Percentiles rank a stretch among this genome's conserved stretches.
These are phyloP conservation scores for Amanita muscaria DNA, from an alignment of 768 basidiomycete genomes.

Conservation along the genomic window DNA sequence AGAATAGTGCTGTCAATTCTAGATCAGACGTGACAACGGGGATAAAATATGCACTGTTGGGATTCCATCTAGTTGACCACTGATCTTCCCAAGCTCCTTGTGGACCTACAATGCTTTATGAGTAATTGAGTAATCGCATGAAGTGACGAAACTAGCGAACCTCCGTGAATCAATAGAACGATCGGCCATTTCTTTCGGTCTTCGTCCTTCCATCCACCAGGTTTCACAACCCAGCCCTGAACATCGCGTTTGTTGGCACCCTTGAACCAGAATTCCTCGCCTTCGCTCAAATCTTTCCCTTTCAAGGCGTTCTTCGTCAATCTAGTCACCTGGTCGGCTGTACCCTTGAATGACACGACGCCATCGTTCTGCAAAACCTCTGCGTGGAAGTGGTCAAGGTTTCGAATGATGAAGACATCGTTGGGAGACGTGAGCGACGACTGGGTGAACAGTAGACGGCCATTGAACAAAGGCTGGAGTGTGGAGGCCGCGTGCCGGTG, in stretches of 20 bases:
- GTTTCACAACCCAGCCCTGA: constrained; percentile 82
- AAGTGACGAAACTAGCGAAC: constrained; percentile 18
- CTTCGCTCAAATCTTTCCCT: constrained; percentile 48
- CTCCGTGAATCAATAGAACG: constrained; percentile 77
- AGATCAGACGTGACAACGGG: neutral
- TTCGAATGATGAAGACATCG: constrained; percentile 59
- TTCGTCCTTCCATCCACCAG: constrained; percentile 61
- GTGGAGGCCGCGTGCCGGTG: constrained; percentile 47
- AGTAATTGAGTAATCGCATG: neutral
- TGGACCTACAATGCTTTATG: constrained; percentile 35
- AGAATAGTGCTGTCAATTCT: neutral
- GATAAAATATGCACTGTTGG: constrained; percentile 42
- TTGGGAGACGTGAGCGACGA: constrained; percentile 76
- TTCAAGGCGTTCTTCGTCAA: constrained; percentile 51
- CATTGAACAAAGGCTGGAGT: constrained; percentile 49
- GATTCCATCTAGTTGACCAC: constrained; percentile 93
- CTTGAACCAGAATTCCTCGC: constrained; percentile 85
- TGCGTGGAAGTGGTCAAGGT: constrained; percentile 35
- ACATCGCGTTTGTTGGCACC: constrained; percentile 70
- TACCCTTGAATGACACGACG: constrained; percentile 21
- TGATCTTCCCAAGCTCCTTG: constrained; percentile 85
- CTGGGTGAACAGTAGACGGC: constrained; percentile 60
- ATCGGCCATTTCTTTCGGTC: constrained; percentile 72
- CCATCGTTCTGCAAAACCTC: constrained; percentile 26
- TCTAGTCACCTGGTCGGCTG: constrained; percentile 51